A percentile compares a stretch with the other conserved stretches of the same genome.
Conservation (phyloP, 75 land plant species). For the Picea sitchensis region DNA sequence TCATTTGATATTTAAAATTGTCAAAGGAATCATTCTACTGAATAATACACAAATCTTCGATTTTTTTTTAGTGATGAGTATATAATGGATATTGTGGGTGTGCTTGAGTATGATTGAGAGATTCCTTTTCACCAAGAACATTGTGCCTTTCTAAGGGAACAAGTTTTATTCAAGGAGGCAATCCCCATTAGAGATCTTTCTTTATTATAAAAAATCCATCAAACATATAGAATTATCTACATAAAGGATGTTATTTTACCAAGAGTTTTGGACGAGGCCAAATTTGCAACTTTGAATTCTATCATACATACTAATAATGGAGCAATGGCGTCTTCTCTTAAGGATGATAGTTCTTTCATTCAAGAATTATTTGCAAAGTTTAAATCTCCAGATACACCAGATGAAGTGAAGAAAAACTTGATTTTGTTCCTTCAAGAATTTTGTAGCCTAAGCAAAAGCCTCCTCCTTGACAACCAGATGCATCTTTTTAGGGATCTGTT, state of each 20-base stretch:
- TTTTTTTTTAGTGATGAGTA: slow-evolving; percentile 79
- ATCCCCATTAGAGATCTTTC: slow-evolving; percentile 69
- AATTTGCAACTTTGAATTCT: slow-evolving; percentile 65
- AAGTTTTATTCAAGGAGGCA: slow-evolving; percentile 89
- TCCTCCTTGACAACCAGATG: slow-evolving; percentile 61
- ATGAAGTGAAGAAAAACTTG: slow-evolving; percentile 53
- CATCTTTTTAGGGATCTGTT: slow-evolving; percentile 77
- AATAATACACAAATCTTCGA: slow-evolving; percentile 81
- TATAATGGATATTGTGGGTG: slow-evolving; percentile 87
- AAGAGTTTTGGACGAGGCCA: slow-evolving; percentile 73
- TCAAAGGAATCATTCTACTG: slow-evolving; percentile 78
- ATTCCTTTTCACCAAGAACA: slow-evolving; percentile 51
- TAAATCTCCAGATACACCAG: slow-evolving; percentile 54
- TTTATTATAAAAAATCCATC: slow-evolving; percentile 85
- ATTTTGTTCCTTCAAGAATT: slow-evolving; percentile 83
- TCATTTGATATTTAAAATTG: slow-evolving; percentile 79
- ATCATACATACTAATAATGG: slow-evolving; percentile 69
- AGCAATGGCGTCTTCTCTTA: slow-evolving; percentile 43
- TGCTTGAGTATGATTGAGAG: slow-evolving; percentile 91
- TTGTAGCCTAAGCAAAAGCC: slow-evolving; percentile 76
- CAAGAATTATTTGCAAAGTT: slow-evolving; percentile 67
- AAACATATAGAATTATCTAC: slow-evolving; percentile 83
- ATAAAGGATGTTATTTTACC: slow-evolving; percentile 90
- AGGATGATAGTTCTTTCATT: slow-evolving; percentile 62
- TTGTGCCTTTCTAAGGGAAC: slow-evolving; percentile 74